These are phyloP conservation scores for Talaromyces sp. DNA, from an alignment of 2,329 filamentous ascomycete species.

Conservation along the genomic window DNA sequence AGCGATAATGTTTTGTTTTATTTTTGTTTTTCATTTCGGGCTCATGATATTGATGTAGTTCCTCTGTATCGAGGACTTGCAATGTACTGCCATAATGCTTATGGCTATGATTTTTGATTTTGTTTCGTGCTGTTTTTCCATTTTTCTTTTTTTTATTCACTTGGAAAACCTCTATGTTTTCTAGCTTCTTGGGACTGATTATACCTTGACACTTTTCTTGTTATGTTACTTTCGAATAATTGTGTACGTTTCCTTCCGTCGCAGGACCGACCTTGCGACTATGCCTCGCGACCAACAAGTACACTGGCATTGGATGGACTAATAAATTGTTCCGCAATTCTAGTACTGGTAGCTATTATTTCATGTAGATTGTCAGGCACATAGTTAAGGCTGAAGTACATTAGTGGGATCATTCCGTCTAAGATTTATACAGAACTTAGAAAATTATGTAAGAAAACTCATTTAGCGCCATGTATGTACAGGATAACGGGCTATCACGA, in stretches of 20 bases:
- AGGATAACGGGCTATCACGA: background rate
- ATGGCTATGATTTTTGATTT: conserved; percentile 2
- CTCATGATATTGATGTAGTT: background rate
- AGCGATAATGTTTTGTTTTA: background rate
- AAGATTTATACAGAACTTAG: background rate
- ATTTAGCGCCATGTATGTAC: background rate
- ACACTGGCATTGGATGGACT: background rate
- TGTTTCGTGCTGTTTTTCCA: background rate
- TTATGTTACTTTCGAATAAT: background rate
- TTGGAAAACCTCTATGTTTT: background rate
- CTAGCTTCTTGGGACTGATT: background rate
- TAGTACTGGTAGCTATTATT: background rate
- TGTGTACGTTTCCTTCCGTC: background rate
- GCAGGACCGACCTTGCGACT: background rate
- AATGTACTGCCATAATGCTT: background rate
- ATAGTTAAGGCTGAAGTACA: background rate
- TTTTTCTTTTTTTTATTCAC: background rate
- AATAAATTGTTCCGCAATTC: background rate
- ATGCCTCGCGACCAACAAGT: background rate
- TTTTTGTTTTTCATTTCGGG: background rate
- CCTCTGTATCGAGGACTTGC: background rate
- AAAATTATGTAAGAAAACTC: background rate
- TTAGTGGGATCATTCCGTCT: background rate
- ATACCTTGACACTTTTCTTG: background rate
- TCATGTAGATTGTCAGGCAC: background rate